Conservation (phyloP, 2,329 filamentous ascomycete species). For the Allantophomopsis cytisporea region DNA sequence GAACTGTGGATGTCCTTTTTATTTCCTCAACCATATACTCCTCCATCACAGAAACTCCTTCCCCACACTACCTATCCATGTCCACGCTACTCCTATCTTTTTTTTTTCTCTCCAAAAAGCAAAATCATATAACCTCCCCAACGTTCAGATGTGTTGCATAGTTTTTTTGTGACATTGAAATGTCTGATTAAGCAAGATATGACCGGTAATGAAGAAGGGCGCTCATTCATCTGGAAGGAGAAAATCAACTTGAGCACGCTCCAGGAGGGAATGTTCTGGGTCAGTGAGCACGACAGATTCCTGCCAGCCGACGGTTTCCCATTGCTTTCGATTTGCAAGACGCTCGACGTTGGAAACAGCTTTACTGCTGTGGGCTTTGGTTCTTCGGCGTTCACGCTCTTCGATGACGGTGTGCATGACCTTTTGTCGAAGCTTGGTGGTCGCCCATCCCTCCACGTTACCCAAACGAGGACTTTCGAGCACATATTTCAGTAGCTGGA, state of each 20-base stretch:
- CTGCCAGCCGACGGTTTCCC: constrained; percentile 18
- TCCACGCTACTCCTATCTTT: no score
- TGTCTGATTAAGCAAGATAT: background rate
- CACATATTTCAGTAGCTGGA: constrained; percentile 48
- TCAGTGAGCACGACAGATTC: constrained; percentile 14
- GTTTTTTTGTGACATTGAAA: background rate
- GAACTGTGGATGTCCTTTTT: no score
- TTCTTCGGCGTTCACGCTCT: constrained; percentile 43
- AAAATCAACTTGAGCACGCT: constrained; percentile 14
- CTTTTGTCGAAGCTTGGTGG: constrained; percentile 28
- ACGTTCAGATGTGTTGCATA: no score
- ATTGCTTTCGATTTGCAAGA: constrained; percentile 11
- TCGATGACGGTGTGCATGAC: constrained; percentile 34
- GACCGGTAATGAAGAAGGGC: no score
- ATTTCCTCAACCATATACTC: no score
- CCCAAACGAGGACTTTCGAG: constrained; percentile 47
- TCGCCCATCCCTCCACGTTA: constrained; percentile 34
- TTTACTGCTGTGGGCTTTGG: constrained; percentile 9
- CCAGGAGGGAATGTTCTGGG: constrained; percentile 11
- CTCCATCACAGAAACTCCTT: no score
- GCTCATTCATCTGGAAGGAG: constrained; percentile 3
- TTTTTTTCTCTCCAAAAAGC: no score
- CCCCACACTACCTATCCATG: no score
- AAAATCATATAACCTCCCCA: no score
- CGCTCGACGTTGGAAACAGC: constrained; percentile 14